Evolutionary conservation across 2,329 filamentous ascomycete genomes (phyloP).

Genomic region (Calonectria ilicicola): DNA sequence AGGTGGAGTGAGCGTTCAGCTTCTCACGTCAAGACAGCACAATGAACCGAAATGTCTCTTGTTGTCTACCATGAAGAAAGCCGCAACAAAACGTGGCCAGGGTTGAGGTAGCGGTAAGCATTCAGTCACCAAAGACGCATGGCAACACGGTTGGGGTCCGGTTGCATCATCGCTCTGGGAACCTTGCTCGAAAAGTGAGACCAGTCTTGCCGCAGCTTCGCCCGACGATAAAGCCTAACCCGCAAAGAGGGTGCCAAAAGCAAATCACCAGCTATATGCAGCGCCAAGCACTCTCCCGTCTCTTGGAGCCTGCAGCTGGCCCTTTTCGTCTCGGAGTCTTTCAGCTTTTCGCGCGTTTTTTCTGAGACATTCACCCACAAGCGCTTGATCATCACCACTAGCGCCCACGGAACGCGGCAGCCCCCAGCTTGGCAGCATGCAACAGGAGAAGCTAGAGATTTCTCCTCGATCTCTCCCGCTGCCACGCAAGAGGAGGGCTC

Average conservation of each 20-base stretch:
- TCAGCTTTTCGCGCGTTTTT: not conserved
- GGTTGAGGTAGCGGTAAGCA: not conserved
- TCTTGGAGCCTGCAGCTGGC: not conserved
- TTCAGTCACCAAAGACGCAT: not conserved
- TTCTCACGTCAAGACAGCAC: not conserved
- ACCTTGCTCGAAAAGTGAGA: not conserved
- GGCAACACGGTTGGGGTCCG: not conserved
- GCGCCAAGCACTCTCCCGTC: not conserved
- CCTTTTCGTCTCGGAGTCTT: not conserved
- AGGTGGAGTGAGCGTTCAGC: not conserved
- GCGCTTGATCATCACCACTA: not conserved
- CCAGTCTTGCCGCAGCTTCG: not conserved
- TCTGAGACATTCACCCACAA: not conserved
- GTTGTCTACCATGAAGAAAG: not conserved
- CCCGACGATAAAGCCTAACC: not conserved
- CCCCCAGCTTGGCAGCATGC: not conserved
- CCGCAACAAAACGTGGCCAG: not conserved
- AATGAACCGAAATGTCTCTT: not conserved
- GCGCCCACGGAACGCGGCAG: not conserved
- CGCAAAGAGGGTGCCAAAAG: not conserved
- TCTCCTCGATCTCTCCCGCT: not conserved
- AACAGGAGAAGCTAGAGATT: not conserved
- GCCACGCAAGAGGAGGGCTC: not conserved
- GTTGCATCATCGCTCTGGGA: not conserved
- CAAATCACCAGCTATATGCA: not conserved